Evolutionary conservation across 2,329 filamentous ascomycete species (phyloP), one percentile per base, ranked within the genome.

Genomic region (Escovopsis sp.): DNA sequence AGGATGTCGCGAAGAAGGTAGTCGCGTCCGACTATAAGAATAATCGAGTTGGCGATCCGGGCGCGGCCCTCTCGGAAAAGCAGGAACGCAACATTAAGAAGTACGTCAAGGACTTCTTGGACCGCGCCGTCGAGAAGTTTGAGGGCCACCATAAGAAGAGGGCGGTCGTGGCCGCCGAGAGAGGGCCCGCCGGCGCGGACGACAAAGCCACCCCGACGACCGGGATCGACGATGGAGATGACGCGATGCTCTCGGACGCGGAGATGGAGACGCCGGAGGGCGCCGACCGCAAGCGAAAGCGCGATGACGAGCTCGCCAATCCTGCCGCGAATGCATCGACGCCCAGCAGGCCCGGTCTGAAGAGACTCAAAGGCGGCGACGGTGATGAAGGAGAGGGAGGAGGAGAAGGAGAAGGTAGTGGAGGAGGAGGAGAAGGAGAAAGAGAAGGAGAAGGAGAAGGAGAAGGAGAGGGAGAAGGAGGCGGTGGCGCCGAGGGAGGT

Each of bases 21-120:
- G 88, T 94, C 18, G 77, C 84, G 15, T 91, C 86, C 0, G 89
- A 96, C 59, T 95, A 85, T 65, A 94, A 94, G 59, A 82, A 89
- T 55, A 77, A 79, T 39, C 80, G 86, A n/a, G 87, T 95, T 9
- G 73, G 77, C 38, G 81, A 95, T 54, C 89, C 87, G 0, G 85
- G 77, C 11, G 57, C 58, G n/a, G 53, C 58, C 39, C 80, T 95
- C 49, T 75, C 73, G 26, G 74, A 83, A 33, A 88, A 85, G 56
- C 84, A 91, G 53, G 75, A 81, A 52, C 81, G 80, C 56, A 85
- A 87, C 49, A 76, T 95, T 45, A 94, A 85, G 63, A 80, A 76
- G 44, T 86, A 82, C 55, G 86, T 88, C 45, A 81, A 83, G 48
- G 80, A 87, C 40, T 96, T 82, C 59, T 81, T 95, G 55, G 85